phyloP scores from a whole-genome alignment of 768 basidiomycete genomes.

The Hygrocybe punicea region DNA sequence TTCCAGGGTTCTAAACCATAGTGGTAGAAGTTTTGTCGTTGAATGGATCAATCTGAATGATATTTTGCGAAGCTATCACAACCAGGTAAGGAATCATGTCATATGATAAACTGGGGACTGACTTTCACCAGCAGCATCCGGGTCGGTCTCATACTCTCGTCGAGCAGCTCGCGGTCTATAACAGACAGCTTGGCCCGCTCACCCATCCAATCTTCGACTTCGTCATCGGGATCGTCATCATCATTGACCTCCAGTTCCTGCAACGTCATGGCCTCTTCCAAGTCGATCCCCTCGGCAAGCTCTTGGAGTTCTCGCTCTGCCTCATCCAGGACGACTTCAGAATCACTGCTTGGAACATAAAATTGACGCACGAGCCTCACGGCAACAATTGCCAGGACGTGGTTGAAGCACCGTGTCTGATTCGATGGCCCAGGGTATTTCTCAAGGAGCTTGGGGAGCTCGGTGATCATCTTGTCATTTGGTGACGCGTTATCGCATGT shows the following conservation, averaged over 20 bases:
- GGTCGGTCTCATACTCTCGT: slow-evolving; percentile 1
- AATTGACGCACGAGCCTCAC: slow-evolving; percentile 33
- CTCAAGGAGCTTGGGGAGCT: slow-evolving; percentile 19
- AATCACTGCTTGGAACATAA: slow-evolving; percentile 21
- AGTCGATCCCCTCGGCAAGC: not conserved
- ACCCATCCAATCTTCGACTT: not conserved
- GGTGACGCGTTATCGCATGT: slow-evolving; percentile 15
- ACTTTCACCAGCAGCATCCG: slow-evolving; percentile 11
- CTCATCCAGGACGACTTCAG: not conserved
- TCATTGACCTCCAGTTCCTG: too few species aligned
- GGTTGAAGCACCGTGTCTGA: slow-evolving; percentile 36
- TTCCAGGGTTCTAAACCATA: slow-evolving; percentile 22
- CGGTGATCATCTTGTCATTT: slow-evolving; percentile 32
- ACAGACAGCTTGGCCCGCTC: slow-evolving; percentile 1
- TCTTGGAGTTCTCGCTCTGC: not conserved
- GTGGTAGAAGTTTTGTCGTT: slow-evolving; percentile 28
- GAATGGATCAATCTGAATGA: slow-evolving; percentile 28
- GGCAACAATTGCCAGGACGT: slow-evolving; percentile 37
- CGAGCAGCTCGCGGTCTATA: not conserved
- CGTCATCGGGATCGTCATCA: too few species aligned
- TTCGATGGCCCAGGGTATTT: slow-evolving; percentile 23
- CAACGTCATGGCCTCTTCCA: too few species aligned
- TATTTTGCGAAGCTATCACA: slow-evolving; percentile 18
- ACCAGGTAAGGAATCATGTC: slow-evolving; percentile 1
- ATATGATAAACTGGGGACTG: not conserved